Evolutionary conservation across 2,329 filamentous ascomycete species (phyloP).

Genomic region (Sordariomycetes sp.): DNA sequence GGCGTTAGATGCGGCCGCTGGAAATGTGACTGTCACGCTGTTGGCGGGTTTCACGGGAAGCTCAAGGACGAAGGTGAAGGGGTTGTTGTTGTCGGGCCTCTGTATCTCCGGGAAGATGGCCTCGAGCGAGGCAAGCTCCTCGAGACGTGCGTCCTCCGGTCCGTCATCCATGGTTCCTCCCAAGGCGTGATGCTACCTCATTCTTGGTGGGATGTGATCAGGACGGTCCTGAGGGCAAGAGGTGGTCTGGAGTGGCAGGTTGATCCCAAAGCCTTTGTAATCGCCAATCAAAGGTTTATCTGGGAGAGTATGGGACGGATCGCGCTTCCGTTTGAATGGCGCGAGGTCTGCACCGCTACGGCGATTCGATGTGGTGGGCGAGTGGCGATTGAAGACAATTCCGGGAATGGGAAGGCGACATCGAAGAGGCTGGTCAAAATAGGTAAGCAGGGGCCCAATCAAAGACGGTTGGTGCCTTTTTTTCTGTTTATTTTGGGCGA

Average conservation of each 20-base stretch:
- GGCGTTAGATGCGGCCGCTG: conserved; percentile 24
- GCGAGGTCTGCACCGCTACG: neutral
- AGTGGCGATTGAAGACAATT: neutral
- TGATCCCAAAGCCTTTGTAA: neutral
- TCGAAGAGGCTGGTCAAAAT: neutral
- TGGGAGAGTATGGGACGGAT: neutral
- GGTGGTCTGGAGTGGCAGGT: neutral
- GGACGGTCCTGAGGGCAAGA: neutral
- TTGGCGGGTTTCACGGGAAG: conserved; percentile 44
- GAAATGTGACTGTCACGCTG: conserved; percentile 47
- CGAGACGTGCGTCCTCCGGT: conserved; percentile 40
- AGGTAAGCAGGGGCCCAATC: neutral
- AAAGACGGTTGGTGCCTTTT: neutral
- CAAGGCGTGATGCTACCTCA: neutral
- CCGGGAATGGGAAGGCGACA: neutral
- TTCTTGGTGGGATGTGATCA: neutral
- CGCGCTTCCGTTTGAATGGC: neutral
- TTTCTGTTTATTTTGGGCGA: neutral
- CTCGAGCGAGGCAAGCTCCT: conserved; percentile 49
- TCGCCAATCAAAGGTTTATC: neutral
- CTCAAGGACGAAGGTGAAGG: conserved; percentile 43
- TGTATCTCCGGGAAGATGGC: conserved; percentile 60
- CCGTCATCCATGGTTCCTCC: conserved; percentile 23
- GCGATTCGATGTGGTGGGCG: neutral
- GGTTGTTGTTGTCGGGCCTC: conserved; percentile 26